Percentiles rank a stretch among this genome's conserved stretches.
These are phyloP conservation scores for Aspergillus eucalypticola DNA, from an alignment of 2,329 filamentous ascomycete species.

Conservation along the genomic window DNA sequence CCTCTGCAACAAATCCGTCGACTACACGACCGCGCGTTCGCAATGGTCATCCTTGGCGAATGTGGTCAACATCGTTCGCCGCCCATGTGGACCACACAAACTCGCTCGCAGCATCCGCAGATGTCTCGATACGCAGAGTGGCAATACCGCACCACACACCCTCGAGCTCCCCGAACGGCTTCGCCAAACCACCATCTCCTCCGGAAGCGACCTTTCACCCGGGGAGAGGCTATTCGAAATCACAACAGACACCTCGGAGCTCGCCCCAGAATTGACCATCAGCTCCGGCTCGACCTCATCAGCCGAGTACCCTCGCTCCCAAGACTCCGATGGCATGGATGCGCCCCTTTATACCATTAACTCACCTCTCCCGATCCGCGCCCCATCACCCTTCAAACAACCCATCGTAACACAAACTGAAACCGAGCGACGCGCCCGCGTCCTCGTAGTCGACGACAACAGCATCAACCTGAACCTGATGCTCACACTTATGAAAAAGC, in stretches of 20 bases:
- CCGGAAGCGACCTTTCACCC: background rate
- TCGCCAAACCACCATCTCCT: background rate
- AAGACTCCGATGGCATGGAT: constrained; percentile 10
- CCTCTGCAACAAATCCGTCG: constrained; percentile 39
- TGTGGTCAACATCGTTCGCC: constrained; percentile 41
- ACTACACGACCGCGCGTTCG: constrained; percentile 32
- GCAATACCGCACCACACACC: constrained; percentile 10
- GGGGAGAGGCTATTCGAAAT: constrained; percentile 1
- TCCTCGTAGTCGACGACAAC: constrained; percentile 51
- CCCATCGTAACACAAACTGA: background rate
- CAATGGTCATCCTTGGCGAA: constrained; percentile 33
- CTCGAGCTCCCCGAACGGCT: constrained; percentile 16
- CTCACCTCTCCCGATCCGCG: constrained; percentile 8
- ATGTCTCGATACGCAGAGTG: constrained; percentile 26
- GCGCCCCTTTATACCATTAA: constrained; percentile 5
- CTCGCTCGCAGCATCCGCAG: constrained; percentile 39
- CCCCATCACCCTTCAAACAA: background rate
- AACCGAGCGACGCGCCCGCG: constrained; percentile 24
- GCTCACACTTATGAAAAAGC: constrained; percentile 46
- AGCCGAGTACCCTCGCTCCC: background rate
- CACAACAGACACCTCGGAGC: constrained; percentile 3
- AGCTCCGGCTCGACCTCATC: constrained; percentile 3
- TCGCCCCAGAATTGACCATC: background rate
- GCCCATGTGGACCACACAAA: constrained; percentile 45
- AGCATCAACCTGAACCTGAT: constrained; percentile 48